Evolutionary conservation across 495 filamentous ascomycete species (phyloP).

Genomic region (Parathielavia appendiculata): DNA sequence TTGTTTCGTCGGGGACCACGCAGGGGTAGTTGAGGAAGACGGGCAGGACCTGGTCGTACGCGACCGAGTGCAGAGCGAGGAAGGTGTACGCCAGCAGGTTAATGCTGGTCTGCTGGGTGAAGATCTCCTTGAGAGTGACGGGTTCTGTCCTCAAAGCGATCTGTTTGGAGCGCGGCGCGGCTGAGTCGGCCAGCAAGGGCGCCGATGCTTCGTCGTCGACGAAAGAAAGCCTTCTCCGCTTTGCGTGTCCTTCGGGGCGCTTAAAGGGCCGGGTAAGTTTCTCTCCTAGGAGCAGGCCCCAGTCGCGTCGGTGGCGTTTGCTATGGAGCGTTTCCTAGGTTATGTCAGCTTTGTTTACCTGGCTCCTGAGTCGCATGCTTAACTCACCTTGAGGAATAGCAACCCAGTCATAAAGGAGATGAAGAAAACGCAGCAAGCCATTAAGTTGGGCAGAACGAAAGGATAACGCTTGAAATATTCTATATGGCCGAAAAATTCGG

Average conservation of each 20-base stretch:
- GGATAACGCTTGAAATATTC: slow-evolving; percentile 68
- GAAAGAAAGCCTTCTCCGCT: slow-evolving; percentile 37
- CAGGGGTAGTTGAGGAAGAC: slow-evolving; percentile 74
- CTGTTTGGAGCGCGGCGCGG: slow-evolving; percentile 14
- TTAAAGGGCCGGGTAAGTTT: slow-evolving; percentile 39
- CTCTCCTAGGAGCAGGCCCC: slow-evolving; percentile 62
- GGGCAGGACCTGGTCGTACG: slow-evolving; percentile 74
- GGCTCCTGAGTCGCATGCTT: slow-evolving; percentile 20
- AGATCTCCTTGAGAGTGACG: slow-evolving; percentile 59
- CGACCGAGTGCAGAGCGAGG: slow-evolving; percentile 69
- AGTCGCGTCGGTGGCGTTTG: slow-evolving; percentile 58
- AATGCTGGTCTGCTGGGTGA: slow-evolving; percentile 68
- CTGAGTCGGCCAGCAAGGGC: slow-evolving; percentile 38
- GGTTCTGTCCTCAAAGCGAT: slow-evolving; percentile 19
- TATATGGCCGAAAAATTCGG: slow-evolving; percentile 59
- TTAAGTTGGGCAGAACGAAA: slow-evolving; percentile 76
- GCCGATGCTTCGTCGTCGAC: slow-evolving; percentile 43
- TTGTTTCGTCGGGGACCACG: slow-evolving; percentile 40
- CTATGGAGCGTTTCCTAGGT: slow-evolving; percentile 66
- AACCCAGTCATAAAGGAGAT: slow-evolving; percentile 64
- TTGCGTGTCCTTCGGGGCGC: slow-evolving; percentile 22
- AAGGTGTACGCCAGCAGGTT: slow-evolving; percentile 72
- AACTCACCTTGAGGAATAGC: slow-evolving; percentile 56
- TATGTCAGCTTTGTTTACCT: slow-evolving; percentile 9
- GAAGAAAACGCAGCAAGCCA: slow-evolving; percentile 65